Percentiles rank a stretch among this genome's conserved stretches.
Evolutionary conservation across 148 eudicot species (phyloP).

Genomic region (Rhododendron vialii): DNA sequence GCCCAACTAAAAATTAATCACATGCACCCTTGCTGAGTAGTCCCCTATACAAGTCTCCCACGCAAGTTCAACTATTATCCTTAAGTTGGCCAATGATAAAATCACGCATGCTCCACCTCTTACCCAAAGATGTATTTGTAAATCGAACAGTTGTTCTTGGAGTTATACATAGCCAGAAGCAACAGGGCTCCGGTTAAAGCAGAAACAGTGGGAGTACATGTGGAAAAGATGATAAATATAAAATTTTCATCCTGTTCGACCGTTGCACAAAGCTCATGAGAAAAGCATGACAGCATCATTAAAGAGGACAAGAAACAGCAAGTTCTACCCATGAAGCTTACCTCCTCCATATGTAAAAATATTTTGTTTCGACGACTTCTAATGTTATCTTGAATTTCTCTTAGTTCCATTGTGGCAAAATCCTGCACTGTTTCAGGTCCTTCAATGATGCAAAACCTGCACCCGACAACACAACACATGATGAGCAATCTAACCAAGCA

Average conservation of each 20-base stretch:
- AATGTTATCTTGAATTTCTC: conserved; percentile 83
- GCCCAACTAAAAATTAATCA: not conserved
- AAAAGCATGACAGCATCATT: not conserved
- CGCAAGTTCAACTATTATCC: not conserved
- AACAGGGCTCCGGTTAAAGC: not conserved
- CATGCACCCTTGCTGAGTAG: not conserved
- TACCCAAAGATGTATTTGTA: not conserved
- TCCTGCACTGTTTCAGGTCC: conserved; percentile 98
- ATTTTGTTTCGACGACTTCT: conserved; percentile 86
- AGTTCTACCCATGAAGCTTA: conserved; percentile 23
- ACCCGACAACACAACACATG: not conserved
- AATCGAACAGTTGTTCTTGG: not conserved
- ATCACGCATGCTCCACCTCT: not conserved
- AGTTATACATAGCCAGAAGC: not conserved
- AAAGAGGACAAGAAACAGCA: not conserved
- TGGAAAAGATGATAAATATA: not conserved
- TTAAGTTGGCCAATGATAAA: not conserved
- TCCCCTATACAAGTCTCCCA: not conserved
- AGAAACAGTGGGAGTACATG: not conserved
- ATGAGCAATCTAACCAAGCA: not conserved
- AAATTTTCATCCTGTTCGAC: not conserved
- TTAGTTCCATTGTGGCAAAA: conserved; percentile 81
- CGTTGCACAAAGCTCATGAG: not conserved
- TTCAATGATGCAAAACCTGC: conserved; percentile 93
- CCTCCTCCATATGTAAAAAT: conserved; percentile 96